These are phyloP conservation scores for Alternaria ventricosa DNA, from an alignment of 2,329 filamentous ascomycete species.

Conservation along the genomic window DNA sequence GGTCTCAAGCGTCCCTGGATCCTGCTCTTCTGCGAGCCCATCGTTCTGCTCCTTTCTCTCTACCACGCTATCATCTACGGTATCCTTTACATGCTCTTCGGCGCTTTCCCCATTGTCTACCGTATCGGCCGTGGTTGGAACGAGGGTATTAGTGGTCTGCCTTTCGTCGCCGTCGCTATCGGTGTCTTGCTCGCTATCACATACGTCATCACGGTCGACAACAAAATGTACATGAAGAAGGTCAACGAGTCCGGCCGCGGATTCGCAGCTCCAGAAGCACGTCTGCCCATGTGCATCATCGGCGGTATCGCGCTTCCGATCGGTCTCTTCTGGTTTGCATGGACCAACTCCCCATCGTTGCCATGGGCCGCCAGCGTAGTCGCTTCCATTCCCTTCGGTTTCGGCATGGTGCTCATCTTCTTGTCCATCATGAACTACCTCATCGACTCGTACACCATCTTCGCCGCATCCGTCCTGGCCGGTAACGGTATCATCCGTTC, in stretches of 20 bases:
- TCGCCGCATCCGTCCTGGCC: constrained; percentile 76
- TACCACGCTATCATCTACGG: constrained; percentile 65
- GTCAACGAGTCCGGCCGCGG: constrained; percentile 57
- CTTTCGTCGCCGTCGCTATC: constrained; percentile 72
- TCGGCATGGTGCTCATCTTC: constrained; percentile 70
- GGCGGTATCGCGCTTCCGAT: constrained; percentile 67
- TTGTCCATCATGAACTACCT: constrained; percentile 57
- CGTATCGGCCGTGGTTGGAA: constrained; percentile 53
- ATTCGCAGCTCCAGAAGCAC: constrained; percentile 69
- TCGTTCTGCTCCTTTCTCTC: constrained; percentile 68
- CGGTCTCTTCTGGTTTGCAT: constrained; percentile 53
- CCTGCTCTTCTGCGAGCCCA: constrained; percentile 73
- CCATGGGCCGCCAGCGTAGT: constrained; percentile 64
- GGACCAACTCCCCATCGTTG: constrained; percentile 56
- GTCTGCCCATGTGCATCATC: constrained; percentile 67
- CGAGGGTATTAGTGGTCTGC: constrained; percentile 45
- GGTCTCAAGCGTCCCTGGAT: constrained; percentile 71
- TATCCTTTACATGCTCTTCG: constrained; percentile 58
- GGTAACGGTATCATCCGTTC: constrained; percentile 82
- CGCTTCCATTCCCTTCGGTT: constrained; percentile 61
- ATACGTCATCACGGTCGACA: constrained; percentile 54
- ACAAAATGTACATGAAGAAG: constrained; percentile 46
- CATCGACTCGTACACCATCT: constrained; percentile 68
- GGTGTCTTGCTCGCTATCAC: constrained; percentile 67
- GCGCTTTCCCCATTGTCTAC: constrained; percentile 66